These are phyloP conservation scores for Zygosaccharomyces rouxii DNA, from an alignment of 805 yeast species.

Conservation along the genomic window DNA sequence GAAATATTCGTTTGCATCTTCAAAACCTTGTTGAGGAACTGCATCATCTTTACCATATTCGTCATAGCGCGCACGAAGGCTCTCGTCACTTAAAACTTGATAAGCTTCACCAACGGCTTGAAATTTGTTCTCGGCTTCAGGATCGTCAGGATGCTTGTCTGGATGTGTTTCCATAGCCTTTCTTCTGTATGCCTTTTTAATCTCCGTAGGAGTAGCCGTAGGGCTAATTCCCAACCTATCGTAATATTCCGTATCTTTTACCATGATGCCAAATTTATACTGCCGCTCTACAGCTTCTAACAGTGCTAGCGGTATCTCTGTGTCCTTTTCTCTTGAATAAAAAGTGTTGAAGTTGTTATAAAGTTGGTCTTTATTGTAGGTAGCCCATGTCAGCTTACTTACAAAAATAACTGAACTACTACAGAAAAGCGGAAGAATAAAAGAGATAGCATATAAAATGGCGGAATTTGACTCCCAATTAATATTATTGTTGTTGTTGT, in stretches of 20 bases:
- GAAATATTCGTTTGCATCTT: slow-evolving; percentile 85
- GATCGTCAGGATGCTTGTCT: slow-evolving; percentile 94
- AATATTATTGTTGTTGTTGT: not conserved
- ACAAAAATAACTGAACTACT: no score
- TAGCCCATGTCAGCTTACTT: no score
- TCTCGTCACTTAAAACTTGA: slow-evolving; percentile 72
- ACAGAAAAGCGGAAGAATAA: no score
- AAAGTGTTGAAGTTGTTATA: not conserved
- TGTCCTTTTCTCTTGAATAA: not conserved
- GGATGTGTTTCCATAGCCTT: slow-evolving; percentile 90
- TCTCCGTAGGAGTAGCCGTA: slow-evolving; percentile 72
- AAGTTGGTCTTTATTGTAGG: no score
- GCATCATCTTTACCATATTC: slow-evolving; percentile 77
- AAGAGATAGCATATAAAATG: no score
- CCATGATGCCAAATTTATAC: slow-evolving; percentile 45
- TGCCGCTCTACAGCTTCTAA: not conserved
- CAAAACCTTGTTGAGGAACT: slow-evolving; percentile 65
- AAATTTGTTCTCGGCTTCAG: slow-evolving; percentile 80
- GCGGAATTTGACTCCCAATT: not conserved
- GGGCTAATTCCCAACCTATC: slow-evolving; percentile 67
- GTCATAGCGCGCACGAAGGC: slow-evolving; percentile 70
- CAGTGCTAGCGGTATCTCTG: not conserved
- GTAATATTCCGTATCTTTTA: slow-evolving; percentile 80
- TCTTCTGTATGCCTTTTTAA: slow-evolving; percentile 90
- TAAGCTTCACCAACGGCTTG: slow-evolving; percentile 71